These are phyloP conservation scores for Gastrolobium bilobum DNA, from an alignment of 306 rosid species.

Conservation along the genomic window DNA sequence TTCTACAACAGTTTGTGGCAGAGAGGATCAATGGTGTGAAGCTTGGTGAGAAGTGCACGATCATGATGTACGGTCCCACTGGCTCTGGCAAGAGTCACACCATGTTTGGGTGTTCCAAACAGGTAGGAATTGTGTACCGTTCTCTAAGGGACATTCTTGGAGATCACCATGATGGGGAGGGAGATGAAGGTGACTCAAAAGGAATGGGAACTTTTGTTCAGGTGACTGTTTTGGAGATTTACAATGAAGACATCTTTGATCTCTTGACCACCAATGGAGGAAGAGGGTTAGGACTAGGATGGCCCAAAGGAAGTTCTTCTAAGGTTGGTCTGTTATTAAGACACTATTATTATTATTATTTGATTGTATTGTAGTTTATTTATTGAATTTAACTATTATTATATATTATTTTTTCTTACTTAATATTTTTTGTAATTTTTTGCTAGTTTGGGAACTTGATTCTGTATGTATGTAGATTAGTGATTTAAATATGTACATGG, in stretches of 20 bases:
- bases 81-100: conserved; percentile 99
- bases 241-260: conserved; percentile 95
- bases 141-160: conserved; percentile 91
- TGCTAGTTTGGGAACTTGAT: no score
- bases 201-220: conserved; percentile 83
- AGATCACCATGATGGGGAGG: conserved; percentile 49
- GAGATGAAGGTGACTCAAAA: conserved; percentile 47
- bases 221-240: conserved; percentile 94
- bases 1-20: conserved; percentile 78
- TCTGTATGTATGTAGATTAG: no score
- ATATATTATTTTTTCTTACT: no score
- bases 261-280: conserved; percentile 74
- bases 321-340: conserved; percentile 63
- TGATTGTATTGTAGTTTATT: no score
- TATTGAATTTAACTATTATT: no score
- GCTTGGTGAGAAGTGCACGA: conserved; percentile 88
- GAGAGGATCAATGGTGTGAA: conserved; percentile 84
- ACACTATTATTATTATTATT: no score
- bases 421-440: no score
- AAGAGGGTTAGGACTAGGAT: conserved; percentile 78
- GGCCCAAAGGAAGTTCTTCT: conserved; percentile 83
- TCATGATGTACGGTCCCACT: conserved; percentile 98
- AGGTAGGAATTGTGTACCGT: conserved; percentile 91
- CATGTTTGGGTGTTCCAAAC: conserved; percentile 90
- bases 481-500: no score